Conservation (phyloP, 2,329 filamentous ascomycete species). For the Alternaria sp. region DNA sequence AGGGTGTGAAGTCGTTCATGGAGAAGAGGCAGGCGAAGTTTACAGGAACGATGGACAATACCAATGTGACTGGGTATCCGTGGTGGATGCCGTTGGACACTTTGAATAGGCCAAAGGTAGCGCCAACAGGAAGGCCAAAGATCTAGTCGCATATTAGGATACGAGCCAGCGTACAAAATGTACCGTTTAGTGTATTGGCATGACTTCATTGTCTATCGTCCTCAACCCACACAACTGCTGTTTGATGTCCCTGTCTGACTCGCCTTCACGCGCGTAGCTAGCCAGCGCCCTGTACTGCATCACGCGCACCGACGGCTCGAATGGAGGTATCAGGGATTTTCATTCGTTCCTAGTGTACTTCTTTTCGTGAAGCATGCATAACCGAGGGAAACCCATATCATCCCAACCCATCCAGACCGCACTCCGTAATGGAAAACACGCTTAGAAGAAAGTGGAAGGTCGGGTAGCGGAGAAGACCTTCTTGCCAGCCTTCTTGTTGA, state of each 20-base stretch:
- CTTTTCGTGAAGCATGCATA: constrained; percentile 53
- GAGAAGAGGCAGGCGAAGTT: constrained; percentile 73
- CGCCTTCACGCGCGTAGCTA: constrained; percentile 6
- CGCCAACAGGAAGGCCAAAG: constrained; percentile 39
- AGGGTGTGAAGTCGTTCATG: constrained; percentile 74
- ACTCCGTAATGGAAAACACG: constrained; percentile 53
- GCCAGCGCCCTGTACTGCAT: constrained; percentile 27
- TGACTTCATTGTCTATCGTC: constrained; percentile 23
- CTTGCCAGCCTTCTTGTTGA: constrained; percentile 81
- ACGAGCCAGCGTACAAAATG: neutral
- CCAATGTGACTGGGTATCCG: constrained; percentile 68
- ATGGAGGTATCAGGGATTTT: constrained; percentile 52
- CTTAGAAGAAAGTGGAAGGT: constrained; percentile 97
- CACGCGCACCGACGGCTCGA: constrained; percentile 32
- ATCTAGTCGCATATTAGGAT: constrained; percentile 27
- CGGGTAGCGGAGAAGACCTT: constrained; percentile 93
- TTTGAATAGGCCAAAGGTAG: constrained; percentile 49
- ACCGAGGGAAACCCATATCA: constrained; percentile 51
- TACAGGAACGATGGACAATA: constrained; percentile 65
- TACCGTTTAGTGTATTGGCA: constrained; percentile 10
- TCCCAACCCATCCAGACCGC: constrained; percentile 50
- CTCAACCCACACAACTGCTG: constrained; percentile 4
- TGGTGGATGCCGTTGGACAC: constrained; percentile 71
- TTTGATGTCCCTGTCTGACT: constrained; percentile 8
- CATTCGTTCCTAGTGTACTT: constrained; percentile 55